Base-by-base conservation (phyloP, 371 early-diverging fungal genomes). In the Entomophthora muscae region DNA sequence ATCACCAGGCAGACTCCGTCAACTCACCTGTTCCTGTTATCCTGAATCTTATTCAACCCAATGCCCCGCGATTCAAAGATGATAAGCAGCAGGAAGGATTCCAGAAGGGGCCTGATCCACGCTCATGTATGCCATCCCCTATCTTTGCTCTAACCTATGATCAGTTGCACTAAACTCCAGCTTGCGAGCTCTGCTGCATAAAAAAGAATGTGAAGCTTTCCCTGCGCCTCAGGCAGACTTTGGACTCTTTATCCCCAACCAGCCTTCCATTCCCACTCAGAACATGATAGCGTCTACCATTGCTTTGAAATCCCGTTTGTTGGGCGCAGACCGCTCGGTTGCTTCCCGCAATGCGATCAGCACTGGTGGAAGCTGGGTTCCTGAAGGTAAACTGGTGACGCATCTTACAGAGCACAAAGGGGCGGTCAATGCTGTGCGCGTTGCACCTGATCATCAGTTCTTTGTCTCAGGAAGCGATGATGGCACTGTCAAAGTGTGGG, bases 401-500 rank as follows among this genome's bases (percentile, higher is more conserved):
- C 85, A 89, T 60, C 76, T 91, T 27, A 76, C 82, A 1, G 94
- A 94, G 64, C 96, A 95, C 71, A 81, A 80, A 24, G 90, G 79
- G 2, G 69, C 88, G 0, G 76, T 94, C 17, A 89, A 86, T 62
- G 81, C 84, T 54, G 67, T 93, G 0, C 76, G 75, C 1, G 77
- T 89, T 1, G 77, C 89, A 2, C 85, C 84, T 26, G 89, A 91
- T 70, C 81, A 86, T 65, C 71, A 75, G 1, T 81, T 90, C 64
- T 93, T 95, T 78, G 91, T 84, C 2, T 79, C 91, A 0, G 83
- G 87, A 61, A 85, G 89, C 1, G 86, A 88, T 56, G 93, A 93
- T 69, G 90, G 90, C 7, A 81, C 89, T 0, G 80, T 93, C 29
- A 88, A 86, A 67, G 78, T 93, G 31, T 95, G 93, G 88, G 95